Evolutionary conservation across 306 rosid genomes (phyloP), one percentile per base, ranked within the genome.

Genomic region (Sechiopsis laciniata): DNA sequence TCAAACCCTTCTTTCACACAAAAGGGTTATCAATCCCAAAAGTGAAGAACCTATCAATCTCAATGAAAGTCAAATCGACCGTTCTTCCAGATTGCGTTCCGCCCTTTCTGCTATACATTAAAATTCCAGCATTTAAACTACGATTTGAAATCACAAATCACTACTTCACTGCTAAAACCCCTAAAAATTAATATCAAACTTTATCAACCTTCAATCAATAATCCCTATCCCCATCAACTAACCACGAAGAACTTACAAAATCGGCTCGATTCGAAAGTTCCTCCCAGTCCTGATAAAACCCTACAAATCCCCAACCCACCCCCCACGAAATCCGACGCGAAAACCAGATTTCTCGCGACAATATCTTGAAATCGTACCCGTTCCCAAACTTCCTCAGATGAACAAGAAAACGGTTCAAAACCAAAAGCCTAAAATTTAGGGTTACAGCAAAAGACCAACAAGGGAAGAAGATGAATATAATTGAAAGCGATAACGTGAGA

Each of bases 401-500:
- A 58, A 37, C 69, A n/a, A 50, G 19, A 14, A 26, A 57, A 22
- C 24, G 72, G 16, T 74, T 63, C 53, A 24, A 69, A 71, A 63
- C 64, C 8, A 74, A 40, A 32, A 78, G 63, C 77, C 55, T 74
- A 76, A 80, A 82, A 48, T 74, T 40, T 84, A 78, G 75, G 72
- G 46, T 55, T 11, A n/a, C 35, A 56, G 26, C 16, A 50, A 61
- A 59, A 3, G 6, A 1, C 0, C 2, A 71, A 29, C 19, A 40
- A 40, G 37, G 46, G 51, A 57, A 67, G 42, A 48, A 1, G 16
- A 22, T 59, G 50, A 37, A 40, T 20, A 78, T 70, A 16, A 84
- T 76, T 72, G 40, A 60, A 75, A 73, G 45, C 74, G 83, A 81
- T 86, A 81, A 80, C 92, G 97, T 88, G 88, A 76, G 74, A 87